Evolutionary conservation across 257 asterid species (phyloP).

Genomic region (Primulina tabacum): DNA sequence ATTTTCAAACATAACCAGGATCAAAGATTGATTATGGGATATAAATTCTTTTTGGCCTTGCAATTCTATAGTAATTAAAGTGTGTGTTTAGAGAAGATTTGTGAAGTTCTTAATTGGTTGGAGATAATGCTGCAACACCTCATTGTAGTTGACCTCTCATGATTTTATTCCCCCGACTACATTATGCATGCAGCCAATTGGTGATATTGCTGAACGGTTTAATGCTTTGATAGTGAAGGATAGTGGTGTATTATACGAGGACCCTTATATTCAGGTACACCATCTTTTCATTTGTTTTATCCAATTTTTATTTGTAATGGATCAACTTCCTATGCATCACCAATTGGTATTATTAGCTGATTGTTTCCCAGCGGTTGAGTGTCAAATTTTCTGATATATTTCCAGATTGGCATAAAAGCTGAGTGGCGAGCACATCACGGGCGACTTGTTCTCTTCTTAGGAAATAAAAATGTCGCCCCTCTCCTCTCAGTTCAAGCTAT

Average conservation of each 20-base stretch:
- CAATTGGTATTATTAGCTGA: not conserved
- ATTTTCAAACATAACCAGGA: not conserved
- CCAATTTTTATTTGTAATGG: constrained; percentile 17
- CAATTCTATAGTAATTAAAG: not conserved
- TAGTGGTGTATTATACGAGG: constrained; percentile 92
- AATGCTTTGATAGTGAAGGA: constrained; percentile 80
- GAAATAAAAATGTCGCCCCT: constrained; percentile 79
- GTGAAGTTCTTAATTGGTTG: not conserved
- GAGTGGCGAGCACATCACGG: constrained; percentile 92
- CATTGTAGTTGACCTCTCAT: constrained; percentile 6
- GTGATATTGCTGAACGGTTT: constrained; percentile 80
- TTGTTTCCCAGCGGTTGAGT: constrained; percentile 18
- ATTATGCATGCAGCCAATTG: constrained; percentile 67
- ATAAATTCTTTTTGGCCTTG: not conserved
- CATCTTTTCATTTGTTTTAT: constrained; percentile 12
- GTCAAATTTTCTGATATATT: constrained; percentile 20
- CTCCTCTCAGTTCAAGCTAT: constrained; percentile 75
- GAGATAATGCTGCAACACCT: not conserved
- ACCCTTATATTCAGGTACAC: constrained; percentile 81
- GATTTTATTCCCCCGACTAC: constrained; percentile 22
- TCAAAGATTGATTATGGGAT: not conserved
- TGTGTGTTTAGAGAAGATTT: constrained; percentile 7
- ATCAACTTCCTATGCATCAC: constrained; percentile 4
- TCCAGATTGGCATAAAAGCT: constrained; percentile 89
- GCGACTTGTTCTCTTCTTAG: constrained; percentile 85